A percentile compares a stretch with the other conserved stretches of the same genome.
These are phyloP conservation scores for Gossypium lobatum DNA, from an alignment of 441 rosid genomes.

Conservation along the genomic window DNA sequence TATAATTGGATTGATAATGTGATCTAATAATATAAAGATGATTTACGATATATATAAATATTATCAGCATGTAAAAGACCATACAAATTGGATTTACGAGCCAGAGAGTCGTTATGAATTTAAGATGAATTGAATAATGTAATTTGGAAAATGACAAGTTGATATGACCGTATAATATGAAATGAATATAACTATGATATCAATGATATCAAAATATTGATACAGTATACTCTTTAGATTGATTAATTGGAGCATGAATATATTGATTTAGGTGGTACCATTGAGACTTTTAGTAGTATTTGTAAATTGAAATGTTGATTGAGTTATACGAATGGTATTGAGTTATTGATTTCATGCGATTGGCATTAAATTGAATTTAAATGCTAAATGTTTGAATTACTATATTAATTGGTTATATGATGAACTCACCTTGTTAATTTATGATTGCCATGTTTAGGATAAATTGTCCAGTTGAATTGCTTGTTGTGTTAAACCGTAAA, in stretches of 20 bases:
- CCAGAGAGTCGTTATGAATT: background rate
- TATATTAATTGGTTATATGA: background rate
- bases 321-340: background rate
- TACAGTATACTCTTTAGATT: background rate
- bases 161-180: background rate
- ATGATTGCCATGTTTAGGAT: background rate
- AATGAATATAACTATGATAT: background rate
- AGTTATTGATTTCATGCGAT: background rate
- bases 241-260: background rate
- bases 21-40: background rate
- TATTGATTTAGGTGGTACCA: background rate
- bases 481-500: background rate
- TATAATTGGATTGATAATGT: background rate
- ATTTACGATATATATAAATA: too few relatives aligned
- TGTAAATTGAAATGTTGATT: background rate
- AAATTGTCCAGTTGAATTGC: background rate
- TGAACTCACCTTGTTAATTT: background rate
- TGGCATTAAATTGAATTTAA: background rate
- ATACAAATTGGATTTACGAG: background rate
- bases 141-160: background rate
- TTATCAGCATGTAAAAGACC: background rate
- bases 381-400: background rate
- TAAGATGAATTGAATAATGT: background rate
- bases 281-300: background rate
- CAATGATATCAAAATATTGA: background rate